Evolutionary conservation across 257 asterid genomes (phyloP).

Genomic region (Ilex aquifolium): DNA sequence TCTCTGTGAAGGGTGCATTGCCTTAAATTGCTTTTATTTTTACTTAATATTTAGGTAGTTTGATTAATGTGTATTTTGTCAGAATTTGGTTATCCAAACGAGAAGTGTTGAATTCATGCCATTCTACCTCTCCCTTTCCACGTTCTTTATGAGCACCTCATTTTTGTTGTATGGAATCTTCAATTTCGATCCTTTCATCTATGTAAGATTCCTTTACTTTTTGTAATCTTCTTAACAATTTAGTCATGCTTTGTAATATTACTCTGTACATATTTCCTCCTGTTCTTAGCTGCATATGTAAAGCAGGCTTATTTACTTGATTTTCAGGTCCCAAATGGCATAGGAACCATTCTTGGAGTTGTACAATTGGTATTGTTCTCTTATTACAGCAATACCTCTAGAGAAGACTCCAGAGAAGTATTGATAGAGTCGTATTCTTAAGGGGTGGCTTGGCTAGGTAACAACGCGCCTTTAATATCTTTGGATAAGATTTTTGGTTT

Average conservation of each 20-base stretch:
- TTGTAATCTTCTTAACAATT: background rate
- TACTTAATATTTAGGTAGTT: background rate
- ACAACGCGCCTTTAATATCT: background rate
- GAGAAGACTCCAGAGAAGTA: slow-evolving; percentile 35
- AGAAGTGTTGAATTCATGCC: slow-evolving; percentile 68
- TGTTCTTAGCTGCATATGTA: background rate
- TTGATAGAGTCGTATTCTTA: slow-evolving; percentile 34
- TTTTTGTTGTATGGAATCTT: slow-evolving; percentile 52
- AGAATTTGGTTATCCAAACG: slow-evolving; percentile 56
- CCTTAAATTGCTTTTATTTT: background rate
- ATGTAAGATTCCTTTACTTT: slow-evolving; percentile 23
- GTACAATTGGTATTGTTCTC: slow-evolving; percentile 39
- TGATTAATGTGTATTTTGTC: slow-evolving; percentile 9
- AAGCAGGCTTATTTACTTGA: background rate
- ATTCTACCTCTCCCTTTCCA: slow-evolving; percentile 50
- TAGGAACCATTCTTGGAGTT: slow-evolving; percentile 46
- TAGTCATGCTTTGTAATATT: background rate
- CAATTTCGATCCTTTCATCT: slow-evolving; percentile 53
- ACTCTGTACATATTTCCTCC: background rate
- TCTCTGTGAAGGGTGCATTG: background rate
- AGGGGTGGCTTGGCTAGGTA: slow-evolving; percentile 23
- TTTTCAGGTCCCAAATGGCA: slow-evolving; percentile 57
- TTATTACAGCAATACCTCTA: slow-evolving; percentile 37
- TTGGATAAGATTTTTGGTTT: background rate
- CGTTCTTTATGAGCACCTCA: slow-evolving; percentile 57